phyloP scores from a whole-genome alignment of 2,329 filamentous ascomycete species.

The Sporothrix variecibatus region DNA sequence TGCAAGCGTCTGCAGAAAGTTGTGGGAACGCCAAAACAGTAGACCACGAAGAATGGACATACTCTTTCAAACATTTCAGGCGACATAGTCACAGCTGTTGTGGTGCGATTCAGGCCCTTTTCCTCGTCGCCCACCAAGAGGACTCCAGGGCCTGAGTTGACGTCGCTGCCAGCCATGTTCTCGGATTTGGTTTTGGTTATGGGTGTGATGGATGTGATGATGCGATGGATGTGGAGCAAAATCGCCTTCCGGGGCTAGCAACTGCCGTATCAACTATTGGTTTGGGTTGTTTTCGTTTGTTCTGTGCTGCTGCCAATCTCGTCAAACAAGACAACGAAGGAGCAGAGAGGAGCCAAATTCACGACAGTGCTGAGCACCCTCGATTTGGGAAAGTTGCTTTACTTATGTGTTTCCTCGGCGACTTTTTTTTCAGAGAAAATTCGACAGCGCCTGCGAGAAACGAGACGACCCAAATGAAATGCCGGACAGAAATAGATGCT shows the following conservation, averaged over 20 bases:
- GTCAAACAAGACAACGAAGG: too few species aligned
- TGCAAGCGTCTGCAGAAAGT: neutral
- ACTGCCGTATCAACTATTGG: too few species aligned
- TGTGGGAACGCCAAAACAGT: too few species aligned
- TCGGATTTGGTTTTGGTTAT: neutral
- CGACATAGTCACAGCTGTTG: neutral
- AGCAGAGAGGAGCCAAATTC: too few species aligned
- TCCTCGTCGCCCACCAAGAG: neutral
- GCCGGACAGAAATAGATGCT: neutral
- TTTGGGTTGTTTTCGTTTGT: too few species aligned
- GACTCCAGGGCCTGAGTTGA: neutral
- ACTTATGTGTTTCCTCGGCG: too few species aligned
- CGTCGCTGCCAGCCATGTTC: neutral
- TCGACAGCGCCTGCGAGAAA: too few species aligned
- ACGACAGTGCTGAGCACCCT: too few species aligned
- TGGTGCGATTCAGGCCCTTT: neutral
- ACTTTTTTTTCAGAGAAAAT: too few species aligned
- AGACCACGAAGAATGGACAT: neutral
- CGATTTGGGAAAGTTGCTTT: too few species aligned
- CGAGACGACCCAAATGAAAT: neutral
- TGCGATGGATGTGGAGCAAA: neutral
- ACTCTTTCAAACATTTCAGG: constrained; percentile 3
- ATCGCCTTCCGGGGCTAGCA: neutral
- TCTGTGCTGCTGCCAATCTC: too few species aligned
- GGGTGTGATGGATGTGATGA: neutral